Evolutionary conservation across 495 filamentous ascomycete species (phyloP), one percentile per base, ranked within the genome.

Genomic region (Xylaria bambusicola): DNA sequence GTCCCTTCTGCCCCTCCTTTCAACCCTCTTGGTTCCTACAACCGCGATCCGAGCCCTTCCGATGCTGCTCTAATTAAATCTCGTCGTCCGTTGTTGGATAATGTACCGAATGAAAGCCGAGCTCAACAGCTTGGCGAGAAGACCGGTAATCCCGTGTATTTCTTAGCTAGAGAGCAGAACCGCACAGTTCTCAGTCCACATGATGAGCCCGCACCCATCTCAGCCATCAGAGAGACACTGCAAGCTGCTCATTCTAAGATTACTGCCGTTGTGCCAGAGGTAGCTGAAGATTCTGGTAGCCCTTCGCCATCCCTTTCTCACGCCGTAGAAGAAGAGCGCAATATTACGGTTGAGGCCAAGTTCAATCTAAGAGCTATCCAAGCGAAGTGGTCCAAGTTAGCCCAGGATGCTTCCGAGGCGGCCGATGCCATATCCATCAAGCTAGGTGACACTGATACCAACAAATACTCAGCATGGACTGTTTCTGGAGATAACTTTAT

Each of bases 1-100:
- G n/a, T n/a, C 31, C 10, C 31, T 33, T 33, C 31, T 33, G 10
- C 5, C 31, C 5, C 31, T 6, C 10, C 31, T 27, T 40, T 13
- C 21, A 17, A 46, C 21, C n/a, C 26, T n/a, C n/a, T n/a, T n/a
- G n/a, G 58, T 49, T 24, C 33, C 9, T 12, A 49, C 31, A 27
- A 17, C 53, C 29, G 49, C 31, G 66, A 73, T 17, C 68, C 74
- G 26, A 76, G 76, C 56, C 76, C 74, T 18, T 77, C 76, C 12
- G 77, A 80, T 65, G 76, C 76, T 49, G 75, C 71, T 12, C 72
- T 79, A 68, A 67, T 74, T 17, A 75, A 76, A 65, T n/a, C n/a
- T n/a, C 65, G 61, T 26, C 58, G 42, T 20, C 54, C 51, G n/a
- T n/a, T 57, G 6, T 46, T 58, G 35, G 54, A 47, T 33, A 35